Base-by-base conservation (phyloP, 148 eudicot species). In the Amaranthus hypochondriacus region DNA sequence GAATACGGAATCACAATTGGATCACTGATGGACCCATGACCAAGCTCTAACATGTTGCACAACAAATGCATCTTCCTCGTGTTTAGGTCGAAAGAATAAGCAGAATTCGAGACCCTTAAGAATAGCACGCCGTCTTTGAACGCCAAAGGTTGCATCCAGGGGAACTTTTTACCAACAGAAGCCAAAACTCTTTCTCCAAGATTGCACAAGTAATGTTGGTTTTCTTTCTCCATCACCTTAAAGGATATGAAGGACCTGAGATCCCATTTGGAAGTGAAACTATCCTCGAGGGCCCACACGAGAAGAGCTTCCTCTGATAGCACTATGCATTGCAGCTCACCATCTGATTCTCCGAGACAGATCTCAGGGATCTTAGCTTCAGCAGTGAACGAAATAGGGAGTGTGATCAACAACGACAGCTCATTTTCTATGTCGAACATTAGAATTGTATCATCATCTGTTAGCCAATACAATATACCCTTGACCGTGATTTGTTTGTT, bases 131-230 rank as follows among this genome's bases (percentile, higher is more conserved):
- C 74, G 3, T 79, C 78, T 74, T 74, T 69, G 51, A 69, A 69
- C 14, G 81, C 81, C 81, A 69, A 56, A 12, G 73, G 74, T n/a
- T 74, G 70, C 63, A 79, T 70, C 81, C 81, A 79, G 42, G 82
- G 69, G 77, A 50, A 61, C 6, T 69, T 44, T 6, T 68, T 42
- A 21, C 56, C 48, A 62, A 61, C 4, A 47, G 58, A 62, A 42
- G 48, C 28, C 46, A 66, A 51, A 8, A 74, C 71, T n/a, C 71
- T 79, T 43, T 55, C 71, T 1, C 48, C 81, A 48, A 79, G 21
- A 51, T 74, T 74, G 52, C 48, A 43, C 4, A 79, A 12, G 6
- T 68, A 74, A 47, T 74, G 51, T 15, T 58, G 77, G 48, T 79
- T 79, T 18, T 69, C 55, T 62, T 62, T 7, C 48, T 79, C 81